Evolutionary conservation across 139 green algal genomes (phyloP).

Genomic region (Chlorella sp.): DNA sequence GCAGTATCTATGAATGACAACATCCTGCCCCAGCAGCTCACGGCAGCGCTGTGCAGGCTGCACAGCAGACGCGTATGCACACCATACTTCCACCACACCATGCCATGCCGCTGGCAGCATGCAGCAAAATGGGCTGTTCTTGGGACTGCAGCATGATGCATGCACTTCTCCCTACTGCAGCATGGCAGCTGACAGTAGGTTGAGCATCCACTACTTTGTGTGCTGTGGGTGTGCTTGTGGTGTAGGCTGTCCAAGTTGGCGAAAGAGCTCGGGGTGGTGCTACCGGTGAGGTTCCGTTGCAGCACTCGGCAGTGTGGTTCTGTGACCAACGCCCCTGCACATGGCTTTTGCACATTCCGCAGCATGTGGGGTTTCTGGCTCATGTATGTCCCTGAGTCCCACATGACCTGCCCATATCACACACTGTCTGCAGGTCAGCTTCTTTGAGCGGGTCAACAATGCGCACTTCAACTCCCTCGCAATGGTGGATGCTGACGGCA

Average conservation of each 20-base stretch:
- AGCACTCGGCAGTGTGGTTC: too few relatives aligned
- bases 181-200: background rate
- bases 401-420: too few relatives aligned
- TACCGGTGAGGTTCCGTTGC: too few relatives aligned
- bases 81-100: background rate
- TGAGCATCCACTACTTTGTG: background rate
- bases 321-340: too few relatives aligned
- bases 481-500: constrained; percentile 58
- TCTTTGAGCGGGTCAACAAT: constrained; percentile 58
- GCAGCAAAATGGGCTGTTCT: background rate
- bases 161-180: background rate
- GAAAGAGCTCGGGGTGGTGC: background rate
- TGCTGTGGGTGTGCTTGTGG: background rate
- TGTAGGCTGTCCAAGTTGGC: background rate
- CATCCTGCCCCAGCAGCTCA: too few relatives aligned
- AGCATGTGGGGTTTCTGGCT: background rate
- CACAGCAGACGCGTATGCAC: too few relatives aligned
- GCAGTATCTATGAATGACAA: too few relatives aligned
- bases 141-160: background rate
- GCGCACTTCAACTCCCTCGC: constrained; percentile 61
- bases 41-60: too few relatives aligned
- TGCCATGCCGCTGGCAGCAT: background rate
- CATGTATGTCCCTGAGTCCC: too few relatives aligned
- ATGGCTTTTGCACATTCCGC: background rate
- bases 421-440: constrained; percentile 38